Conservation (phyloP, 1,284 basidiomycete genomes). For the Trametes pubescens region DNA sequence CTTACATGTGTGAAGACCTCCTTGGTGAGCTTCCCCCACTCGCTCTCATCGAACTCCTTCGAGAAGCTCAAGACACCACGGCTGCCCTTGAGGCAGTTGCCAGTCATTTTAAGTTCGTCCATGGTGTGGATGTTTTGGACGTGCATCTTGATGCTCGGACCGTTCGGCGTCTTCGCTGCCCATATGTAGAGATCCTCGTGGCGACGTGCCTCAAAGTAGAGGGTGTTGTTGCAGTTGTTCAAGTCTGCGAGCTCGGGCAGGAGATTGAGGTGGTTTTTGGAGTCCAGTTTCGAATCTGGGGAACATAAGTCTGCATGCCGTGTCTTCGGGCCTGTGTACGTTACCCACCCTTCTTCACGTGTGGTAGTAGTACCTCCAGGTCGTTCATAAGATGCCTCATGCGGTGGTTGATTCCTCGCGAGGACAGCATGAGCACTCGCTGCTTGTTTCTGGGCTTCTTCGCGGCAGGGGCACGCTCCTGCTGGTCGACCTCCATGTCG, state of each 20-base stretch:
- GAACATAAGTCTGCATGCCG: neutral
- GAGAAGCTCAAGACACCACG: slow-evolving; percentile 95
- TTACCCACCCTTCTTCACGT: slow-evolving; percentile 92
- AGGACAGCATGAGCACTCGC: slow-evolving; percentile 90
- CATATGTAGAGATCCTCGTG: slow-evolving; percentile 98
- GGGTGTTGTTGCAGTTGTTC: slow-evolving; percentile 96
- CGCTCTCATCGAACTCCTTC: slow-evolving; percentile 87
- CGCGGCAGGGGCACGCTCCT: slow-evolving; percentile 42
- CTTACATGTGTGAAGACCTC: slow-evolving; percentile 96
- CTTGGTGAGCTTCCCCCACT: slow-evolving; percentile 91
- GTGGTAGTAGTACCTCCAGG: slow-evolving; percentile 89
- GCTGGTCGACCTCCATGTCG: slow-evolving; percentile 59
- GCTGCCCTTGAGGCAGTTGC: slow-evolving; percentile 97
- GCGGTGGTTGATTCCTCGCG: slow-evolving; percentile 93
- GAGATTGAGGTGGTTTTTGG: slow-evolving; percentile 93
- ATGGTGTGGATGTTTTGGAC: slow-evolving; percentile 99
- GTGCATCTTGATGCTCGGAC: slow-evolving; percentile 96
- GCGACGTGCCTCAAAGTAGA: slow-evolving; percentile 97
- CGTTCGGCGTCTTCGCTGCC: slow-evolving; percentile 97
- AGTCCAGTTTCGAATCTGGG: slow-evolving; percentile 94
- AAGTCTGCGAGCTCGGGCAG: slow-evolving; percentile 98
- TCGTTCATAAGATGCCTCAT: slow-evolving; percentile 99
- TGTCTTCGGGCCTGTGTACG: neutral
- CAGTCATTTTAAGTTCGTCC: slow-evolving; percentile 99
- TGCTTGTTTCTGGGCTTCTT: slow-evolving; percentile 83